Evolutionary conservation across 306 rosid genomes (phyloP).

Genomic region (Vigna mungo): DNA sequence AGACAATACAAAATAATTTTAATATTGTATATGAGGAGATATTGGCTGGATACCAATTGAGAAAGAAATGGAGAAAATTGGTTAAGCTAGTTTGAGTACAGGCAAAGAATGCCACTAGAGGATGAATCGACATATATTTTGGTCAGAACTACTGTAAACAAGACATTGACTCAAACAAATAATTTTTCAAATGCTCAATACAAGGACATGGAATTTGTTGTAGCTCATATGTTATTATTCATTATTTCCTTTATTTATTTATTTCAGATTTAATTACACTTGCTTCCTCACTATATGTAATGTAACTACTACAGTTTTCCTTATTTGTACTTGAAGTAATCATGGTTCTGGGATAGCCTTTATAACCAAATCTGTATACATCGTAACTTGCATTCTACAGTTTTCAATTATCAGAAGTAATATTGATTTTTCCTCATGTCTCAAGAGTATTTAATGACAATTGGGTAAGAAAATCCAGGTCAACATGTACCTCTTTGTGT

Average conservation of each 20-base stretch:
- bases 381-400: not conserved
- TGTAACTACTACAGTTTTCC: not conserved
- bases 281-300: not conserved
- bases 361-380: not conserved
- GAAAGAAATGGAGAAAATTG: not conserved
- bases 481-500: conserved; percentile 77
- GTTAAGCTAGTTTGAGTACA: not conserved
- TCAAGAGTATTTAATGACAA: not conserved
- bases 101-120: not conserved
- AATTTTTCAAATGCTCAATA: conserved; percentile 15
- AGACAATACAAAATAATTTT: not conserved
- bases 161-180: conserved; percentile 31
- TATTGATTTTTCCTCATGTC: not conserved
- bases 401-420: not conserved
- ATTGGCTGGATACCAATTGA: not conserved
- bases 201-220: conserved; percentile 8
- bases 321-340: conserved; percentile 3
- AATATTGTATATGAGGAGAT: not conserved
- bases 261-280: not conserved
- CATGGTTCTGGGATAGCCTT: not conserved
- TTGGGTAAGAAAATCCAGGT: conserved; percentile 32
- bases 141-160: conserved; percentile 24
- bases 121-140: conserved; percentile 25
- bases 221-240: not conserved
- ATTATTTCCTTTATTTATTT: not conserved